Percentiles rank a stretch among this genome's conserved stretches.
These are phyloP conservation scores for Pyrenochaeta sp. DNA, from an alignment of 2,329 filamentous ascomycete species.

Conservation along the genomic window DNA sequence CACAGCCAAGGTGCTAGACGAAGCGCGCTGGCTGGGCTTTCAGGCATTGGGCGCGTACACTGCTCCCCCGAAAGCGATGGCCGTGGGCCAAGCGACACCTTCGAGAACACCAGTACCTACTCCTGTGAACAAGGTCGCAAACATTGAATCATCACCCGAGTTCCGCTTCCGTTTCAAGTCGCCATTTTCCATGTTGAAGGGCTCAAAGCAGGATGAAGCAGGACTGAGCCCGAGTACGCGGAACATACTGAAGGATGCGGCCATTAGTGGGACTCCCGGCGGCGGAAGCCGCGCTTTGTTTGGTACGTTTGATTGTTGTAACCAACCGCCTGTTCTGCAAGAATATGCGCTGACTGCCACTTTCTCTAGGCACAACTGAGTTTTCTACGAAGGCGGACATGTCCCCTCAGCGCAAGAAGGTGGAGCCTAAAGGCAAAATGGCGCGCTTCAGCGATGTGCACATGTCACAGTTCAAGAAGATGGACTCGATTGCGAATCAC, in stretches of 20 bases:
- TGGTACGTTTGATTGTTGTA: constrained; percentile 12
- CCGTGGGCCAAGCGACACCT: constrained; percentile 66
- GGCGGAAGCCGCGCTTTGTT: constrained; percentile 54
- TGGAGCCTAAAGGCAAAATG: constrained; percentile 78
- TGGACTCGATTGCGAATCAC: constrained; percentile 94
- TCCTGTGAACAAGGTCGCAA: constrained; percentile 23
- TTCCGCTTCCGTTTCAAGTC: constrained; percentile 72
- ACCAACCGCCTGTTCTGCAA: neutral
- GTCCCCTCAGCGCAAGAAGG: constrained; percentile 72
- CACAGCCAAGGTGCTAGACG: constrained; percentile 79
- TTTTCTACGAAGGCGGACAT: constrained; percentile 51
- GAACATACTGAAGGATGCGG: constrained; percentile 70
- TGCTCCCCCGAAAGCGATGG: constrained; percentile 56
- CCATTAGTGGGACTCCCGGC: constrained; percentile 63
- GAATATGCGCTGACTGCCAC: neutral
- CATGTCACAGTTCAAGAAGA: constrained; percentile 91
- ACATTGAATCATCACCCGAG: constrained; percentile 60
- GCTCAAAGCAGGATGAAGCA: constrained; percentile 70
- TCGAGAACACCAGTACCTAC: constrained; percentile 60
- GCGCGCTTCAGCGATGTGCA: constrained; percentile 85
- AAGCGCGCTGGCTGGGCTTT: constrained; percentile 83
- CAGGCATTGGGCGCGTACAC: constrained; percentile 68
- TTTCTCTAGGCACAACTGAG: constrained; percentile 33
- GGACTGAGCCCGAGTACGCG: constrained; percentile 65
- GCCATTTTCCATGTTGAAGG: constrained; percentile 66